Conservation (phyloP, 805 yeast genomes). For the Kodamaea kaohsiungensis region DNA sequence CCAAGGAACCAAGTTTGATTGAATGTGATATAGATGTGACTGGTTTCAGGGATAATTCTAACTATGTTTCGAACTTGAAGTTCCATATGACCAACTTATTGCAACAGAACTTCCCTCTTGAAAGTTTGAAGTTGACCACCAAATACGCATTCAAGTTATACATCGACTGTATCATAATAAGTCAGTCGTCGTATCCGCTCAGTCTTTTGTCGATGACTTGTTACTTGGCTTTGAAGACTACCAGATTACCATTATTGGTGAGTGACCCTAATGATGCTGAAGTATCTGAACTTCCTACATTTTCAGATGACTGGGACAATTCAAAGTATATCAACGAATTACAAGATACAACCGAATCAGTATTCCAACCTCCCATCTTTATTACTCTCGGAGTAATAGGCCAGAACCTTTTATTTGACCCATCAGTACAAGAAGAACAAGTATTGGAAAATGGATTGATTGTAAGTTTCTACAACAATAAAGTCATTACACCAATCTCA, state of each 20-base stretch:
- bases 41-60: constrained; percentile 78
- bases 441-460: constrained; percentile 84
- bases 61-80: constrained; percentile 62
- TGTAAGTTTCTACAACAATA: constrained; percentile 68
- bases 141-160: constrained; percentile 74
- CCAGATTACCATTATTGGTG: constrained; percentile 69
- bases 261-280: constrained; percentile 67
- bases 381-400: constrained; percentile 80
- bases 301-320: constrained; percentile 82
- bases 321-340: constrained; percentile 48
- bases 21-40: constrained; percentile 80
- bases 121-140: constrained; percentile 61
- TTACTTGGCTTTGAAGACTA: constrained; percentile 77
- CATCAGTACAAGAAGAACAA: constrained; percentile 84
- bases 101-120: constrained; percentile 51
- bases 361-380: constrained; percentile 70
- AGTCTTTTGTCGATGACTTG: constrained; percentile 77
- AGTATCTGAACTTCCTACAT: constrained; percentile 86
- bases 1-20: constrained; percentile 49
- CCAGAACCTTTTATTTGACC: constrained; percentile 70
- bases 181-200: constrained; percentile 78
- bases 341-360: constrained; percentile 22
- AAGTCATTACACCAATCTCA: constrained; percentile 70
- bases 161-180: constrained; percentile 78
- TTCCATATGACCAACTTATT: constrained; percentile 59